A percentile compares a stretch with the other conserved stretches of the same genome.
These are phyloP conservation scores for Solioccasus polychromus DNA, from an alignment of 768 basidiomycete species.

Conservation along the genomic window DNA sequence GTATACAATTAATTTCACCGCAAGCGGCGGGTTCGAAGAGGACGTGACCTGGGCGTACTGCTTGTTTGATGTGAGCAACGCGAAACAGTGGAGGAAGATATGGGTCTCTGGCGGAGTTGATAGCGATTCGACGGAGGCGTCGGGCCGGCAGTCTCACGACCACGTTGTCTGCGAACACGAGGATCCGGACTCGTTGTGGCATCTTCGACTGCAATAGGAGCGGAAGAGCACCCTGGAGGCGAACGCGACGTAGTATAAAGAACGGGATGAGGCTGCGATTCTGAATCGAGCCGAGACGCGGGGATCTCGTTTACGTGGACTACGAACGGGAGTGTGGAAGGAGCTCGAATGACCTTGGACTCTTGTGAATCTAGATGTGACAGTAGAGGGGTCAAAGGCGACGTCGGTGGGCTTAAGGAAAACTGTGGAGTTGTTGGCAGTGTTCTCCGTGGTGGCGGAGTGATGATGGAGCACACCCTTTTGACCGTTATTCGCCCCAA, in stretches of 20 bases:
- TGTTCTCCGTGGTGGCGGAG: slow-evolving; percentile 4
- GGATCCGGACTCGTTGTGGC: slow-evolving; percentile 8
- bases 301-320: slow-evolving; percentile 33
- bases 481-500: slow-evolving; percentile 19
- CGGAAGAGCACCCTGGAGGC: slow-evolving; percentile 2
- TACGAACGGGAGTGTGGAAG: slow-evolving; percentile 33
- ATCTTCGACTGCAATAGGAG: slow-evolving; percentile 5
- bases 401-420: slow-evolving; percentile 23
- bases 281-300: slow-evolving; percentile 36
- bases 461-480: slow-evolving; percentile 14
- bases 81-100: slow-evolving; percentile 14
- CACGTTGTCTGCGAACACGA: slow-evolving; percentile 11
- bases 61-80: slow-evolving; percentile 17
- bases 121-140: slow-evolving; percentile 22
- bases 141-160: slow-evolving; percentile 2
- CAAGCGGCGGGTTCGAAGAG: slow-evolving; percentile 14
- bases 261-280: slow-evolving; percentile 32
- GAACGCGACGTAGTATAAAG: slow-evolving; percentile 34
- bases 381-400: slow-evolving; percentile 28
- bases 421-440: slow-evolving; percentile 8
- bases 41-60: slow-evolving; percentile 11
- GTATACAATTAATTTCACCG: slow-evolving; percentile 8
- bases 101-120: slow-evolving; percentile 30
- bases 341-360: slow-evolving; percentile 47
- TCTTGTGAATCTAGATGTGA: slow-evolving; percentile 39